Percentiles rank a stretch among this genome's conserved stretches.
Evolutionary conservation across 202 grass and related monocot species (phyloP).

Genomic region (Zoysia matrella): DNA sequence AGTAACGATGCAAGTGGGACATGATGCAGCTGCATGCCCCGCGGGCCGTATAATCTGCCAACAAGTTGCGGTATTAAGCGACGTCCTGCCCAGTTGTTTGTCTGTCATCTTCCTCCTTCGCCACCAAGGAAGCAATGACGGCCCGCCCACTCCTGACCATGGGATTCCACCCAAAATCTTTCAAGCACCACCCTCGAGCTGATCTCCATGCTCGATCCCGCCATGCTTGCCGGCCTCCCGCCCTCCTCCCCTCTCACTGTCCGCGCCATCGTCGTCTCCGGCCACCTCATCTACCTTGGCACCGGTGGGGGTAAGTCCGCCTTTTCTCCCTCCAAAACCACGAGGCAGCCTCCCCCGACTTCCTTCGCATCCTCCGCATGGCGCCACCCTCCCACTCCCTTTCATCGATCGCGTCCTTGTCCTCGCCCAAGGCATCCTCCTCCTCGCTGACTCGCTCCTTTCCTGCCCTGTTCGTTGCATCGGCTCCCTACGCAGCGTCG

Average conservation of each 20-base stretch:
- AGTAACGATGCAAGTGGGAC: no score
- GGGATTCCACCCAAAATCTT: conserved; percentile 38
- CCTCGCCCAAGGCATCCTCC: conserved; percentile 69
- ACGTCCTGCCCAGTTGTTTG: no score
- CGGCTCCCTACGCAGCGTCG: conserved; percentile 69
- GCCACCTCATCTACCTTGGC: conserved; percentile 71
- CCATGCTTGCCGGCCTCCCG: conserved; percentile 61
- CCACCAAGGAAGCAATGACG: conserved; percentile 19
- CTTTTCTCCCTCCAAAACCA: conserved; percentile 59
- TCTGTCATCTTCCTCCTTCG: no score
- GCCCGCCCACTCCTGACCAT: neutral
- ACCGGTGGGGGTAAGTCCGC: conserved; percentile 86
- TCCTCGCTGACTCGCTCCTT: conserved; percentile 72
- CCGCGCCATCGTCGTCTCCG: conserved; percentile 62
- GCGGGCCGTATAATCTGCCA: no score
- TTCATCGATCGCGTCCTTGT: conserved; percentile 71
- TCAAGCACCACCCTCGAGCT: conserved; percentile 58
- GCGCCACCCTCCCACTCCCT: conserved; percentile 69
- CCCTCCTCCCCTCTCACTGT: conserved; percentile 73
- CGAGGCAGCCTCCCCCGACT: conserved; percentile 47
- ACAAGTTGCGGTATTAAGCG: no score
- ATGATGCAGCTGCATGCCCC: no score
- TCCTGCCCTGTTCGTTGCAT: no score
- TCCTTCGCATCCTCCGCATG: conserved; percentile 64
- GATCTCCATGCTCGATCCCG: conserved; percentile 73